Evolutionary conservation across 1,284 basidiomycete species (phyloP).

Genomic region (Ceratobasidium sp.): DNA sequence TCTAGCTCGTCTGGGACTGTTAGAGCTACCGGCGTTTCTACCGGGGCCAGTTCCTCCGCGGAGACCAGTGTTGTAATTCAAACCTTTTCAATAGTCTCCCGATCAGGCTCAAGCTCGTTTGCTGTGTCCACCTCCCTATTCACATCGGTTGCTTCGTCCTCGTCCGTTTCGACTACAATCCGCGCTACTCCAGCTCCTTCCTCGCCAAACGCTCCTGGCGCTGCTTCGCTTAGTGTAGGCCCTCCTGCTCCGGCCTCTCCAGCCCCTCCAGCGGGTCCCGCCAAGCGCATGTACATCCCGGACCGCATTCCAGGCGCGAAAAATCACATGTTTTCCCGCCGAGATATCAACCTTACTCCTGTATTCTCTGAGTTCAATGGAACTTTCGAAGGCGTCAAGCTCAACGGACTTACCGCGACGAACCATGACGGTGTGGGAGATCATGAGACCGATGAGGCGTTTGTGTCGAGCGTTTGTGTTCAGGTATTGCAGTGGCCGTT

Average conservation of each 20-base stretch:
- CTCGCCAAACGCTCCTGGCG: background rate
- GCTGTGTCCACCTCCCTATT: background rate
- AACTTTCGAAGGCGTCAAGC: constrained; percentile 30
- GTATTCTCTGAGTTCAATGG: constrained; percentile 41
- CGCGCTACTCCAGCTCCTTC: background rate
- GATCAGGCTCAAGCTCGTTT: background rate
- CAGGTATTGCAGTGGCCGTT: constrained; percentile 47
- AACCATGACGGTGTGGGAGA: constrained; percentile 28
- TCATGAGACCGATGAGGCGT: constrained; percentile 38
- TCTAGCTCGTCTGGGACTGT: constrained; percentile 46
- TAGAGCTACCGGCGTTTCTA: constrained; percentile 41
- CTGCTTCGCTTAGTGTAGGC: background rate
- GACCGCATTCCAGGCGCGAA: constrained; percentile 22
- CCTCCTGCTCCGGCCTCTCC: constrained; percentile 10
- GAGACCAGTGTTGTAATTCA: constrained; percentile 20
- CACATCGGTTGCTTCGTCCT: background rate
- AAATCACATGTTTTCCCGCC: background rate
- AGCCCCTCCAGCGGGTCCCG: background rate
- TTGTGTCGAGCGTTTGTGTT: constrained; percentile 45
- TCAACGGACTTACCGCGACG: constrained; percentile 11
- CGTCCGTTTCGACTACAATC: background rate
- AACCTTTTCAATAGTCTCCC: background rate
- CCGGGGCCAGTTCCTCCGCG: background rate
- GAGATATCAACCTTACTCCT: constrained; percentile 24
- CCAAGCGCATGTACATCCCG: constrained; percentile 43